Conservation (phyloP, 2,329 filamentous ascomycete genomes). For the Sporothrix mexicana region DNA sequence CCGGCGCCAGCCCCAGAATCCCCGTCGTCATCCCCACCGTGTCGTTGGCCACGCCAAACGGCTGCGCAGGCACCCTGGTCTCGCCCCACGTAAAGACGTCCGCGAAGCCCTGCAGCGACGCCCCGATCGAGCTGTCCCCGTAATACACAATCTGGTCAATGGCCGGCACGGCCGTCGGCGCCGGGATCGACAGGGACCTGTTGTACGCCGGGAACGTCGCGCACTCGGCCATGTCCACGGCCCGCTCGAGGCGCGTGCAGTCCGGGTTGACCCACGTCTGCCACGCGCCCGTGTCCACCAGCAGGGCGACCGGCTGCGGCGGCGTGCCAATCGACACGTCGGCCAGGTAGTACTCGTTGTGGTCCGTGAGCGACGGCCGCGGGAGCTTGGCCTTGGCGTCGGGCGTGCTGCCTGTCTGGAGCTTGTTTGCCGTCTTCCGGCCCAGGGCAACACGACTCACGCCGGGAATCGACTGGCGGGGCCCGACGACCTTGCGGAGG, state of each 20-base stretch:
- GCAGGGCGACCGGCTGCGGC: constrained; percentile 26
- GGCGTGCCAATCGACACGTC: constrained; percentile 32
- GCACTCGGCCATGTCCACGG: constrained; percentile 3
- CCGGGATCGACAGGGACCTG: constrained; percentile 6
- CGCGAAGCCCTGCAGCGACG: constrained; percentile 21
- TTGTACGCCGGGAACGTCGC: constrained; percentile 21
- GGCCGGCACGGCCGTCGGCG: constrained; percentile 19
- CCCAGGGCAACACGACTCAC: background rate
- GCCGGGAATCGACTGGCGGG: background rate
- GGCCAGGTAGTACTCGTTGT: constrained; percentile 32
- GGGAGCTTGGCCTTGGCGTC: background rate
- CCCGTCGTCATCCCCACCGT: constrained; percentile 28
- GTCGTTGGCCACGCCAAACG: constrained; percentile 31
- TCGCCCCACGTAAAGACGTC: constrained; percentile 33
- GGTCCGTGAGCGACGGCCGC: constrained; percentile 27
- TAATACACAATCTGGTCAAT: constrained; percentile 30
- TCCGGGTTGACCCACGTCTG: constrained; percentile 31
- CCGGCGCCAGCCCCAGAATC: constrained; percentile 30
- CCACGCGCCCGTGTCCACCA: constrained; percentile 32
- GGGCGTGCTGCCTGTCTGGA: no score
- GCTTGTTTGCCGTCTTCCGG: background rate
- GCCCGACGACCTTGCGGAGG: constrained; percentile 2
- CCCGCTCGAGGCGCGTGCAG: constrained; percentile 4
- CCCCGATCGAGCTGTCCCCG: background rate
- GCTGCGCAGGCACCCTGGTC: background rate